phyloP scores from a whole-genome alignment of 805 yeast species.

The Cyberlindnera lachancei region DNA sequence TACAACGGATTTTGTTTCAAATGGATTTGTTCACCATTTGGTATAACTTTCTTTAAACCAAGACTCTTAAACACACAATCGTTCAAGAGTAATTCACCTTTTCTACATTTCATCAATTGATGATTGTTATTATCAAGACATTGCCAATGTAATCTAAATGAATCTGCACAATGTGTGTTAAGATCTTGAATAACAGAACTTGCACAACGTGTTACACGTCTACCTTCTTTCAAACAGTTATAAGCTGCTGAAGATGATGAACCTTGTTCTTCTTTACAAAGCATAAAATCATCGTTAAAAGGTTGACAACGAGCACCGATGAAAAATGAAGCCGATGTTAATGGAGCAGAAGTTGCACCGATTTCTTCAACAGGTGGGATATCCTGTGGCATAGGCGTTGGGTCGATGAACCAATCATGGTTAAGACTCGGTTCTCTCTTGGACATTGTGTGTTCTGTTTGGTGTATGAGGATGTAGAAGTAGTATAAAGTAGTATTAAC shows the following conservation, averaged over 20 bases:
- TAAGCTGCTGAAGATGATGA: conserved; percentile 60
- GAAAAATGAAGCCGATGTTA: conserved; percentile 69
- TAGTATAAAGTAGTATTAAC: too few relatives aligned
- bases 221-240: conserved; percentile 80
- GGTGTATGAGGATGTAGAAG: too few relatives aligned
- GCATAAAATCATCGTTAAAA: conserved; percentile 81
- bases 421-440: conserved; percentile 17
- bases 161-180: conserved; percentile 68
- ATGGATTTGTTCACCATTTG: conserved; percentile 61
- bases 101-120: conserved; percentile 69
- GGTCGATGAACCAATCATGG: conserved; percentile 28
- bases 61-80: conserved; percentile 72
- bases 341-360: conserved; percentile 84
- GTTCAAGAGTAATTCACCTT: conserved; percentile 64
- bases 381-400: conserved; percentile 52
- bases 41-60: conserved; percentile 59
- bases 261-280: conserved; percentile 70
- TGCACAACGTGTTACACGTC: conserved; percentile 89
- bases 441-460: conserved; percentile 6
- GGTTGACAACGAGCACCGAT: conserved; percentile 76
- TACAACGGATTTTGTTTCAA: conserved; percentile 57
- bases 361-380: conserved; percentile 79
- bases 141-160: conserved; percentile 73
- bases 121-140: conserved; percentile 77
- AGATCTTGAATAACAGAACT: conserved; percentile 66